Percentiles rank a stretch among this genome's conserved stretches.
Evolutionary conservation across 768 basidiomycete species (phyloP).

Genomic region (Suillus paluster): DNA sequence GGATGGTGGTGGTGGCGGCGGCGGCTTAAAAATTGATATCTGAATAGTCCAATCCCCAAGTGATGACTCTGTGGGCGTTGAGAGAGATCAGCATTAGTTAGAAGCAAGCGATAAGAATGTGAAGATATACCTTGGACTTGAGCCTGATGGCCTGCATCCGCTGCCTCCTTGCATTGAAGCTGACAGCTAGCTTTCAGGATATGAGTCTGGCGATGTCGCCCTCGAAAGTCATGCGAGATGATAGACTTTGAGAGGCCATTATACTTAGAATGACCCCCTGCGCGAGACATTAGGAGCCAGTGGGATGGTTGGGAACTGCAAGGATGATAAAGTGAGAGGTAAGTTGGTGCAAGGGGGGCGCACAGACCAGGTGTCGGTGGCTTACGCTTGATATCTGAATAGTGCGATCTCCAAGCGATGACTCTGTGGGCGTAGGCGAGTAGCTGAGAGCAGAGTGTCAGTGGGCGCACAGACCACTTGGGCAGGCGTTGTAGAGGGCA

Average conservation of each 20-base stretch:
- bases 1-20: background rate
- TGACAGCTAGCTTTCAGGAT: background rate
- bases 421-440: constrained; percentile 63
- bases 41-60: too few relatives aligned
- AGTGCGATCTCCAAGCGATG: constrained; percentile 55
- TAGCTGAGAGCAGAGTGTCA: constrained; percentile 54
- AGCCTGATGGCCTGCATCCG: background rate
- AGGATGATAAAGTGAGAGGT: background rate
- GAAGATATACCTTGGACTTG: background rate
- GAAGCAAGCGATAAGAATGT: too few relatives aligned
- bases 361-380: constrained; percentile 41
- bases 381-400: too few relatives aligned
- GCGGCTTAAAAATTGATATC: background rate
- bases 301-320: background rate
- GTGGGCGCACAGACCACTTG: background rate
- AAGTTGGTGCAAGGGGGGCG: constrained; percentile 37
- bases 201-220: background rate
- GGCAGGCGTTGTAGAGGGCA: background rate
- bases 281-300: background rate
- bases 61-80: too few relatives aligned
- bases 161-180: background rate
- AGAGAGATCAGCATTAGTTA: too few relatives aligned
- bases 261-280: background rate
- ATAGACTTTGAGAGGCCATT: background rate
- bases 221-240: background rate